Base-by-base conservation (phyloP, 2,329 filamentous ascomycete species). In the Sporothrix pallida region DNA sequence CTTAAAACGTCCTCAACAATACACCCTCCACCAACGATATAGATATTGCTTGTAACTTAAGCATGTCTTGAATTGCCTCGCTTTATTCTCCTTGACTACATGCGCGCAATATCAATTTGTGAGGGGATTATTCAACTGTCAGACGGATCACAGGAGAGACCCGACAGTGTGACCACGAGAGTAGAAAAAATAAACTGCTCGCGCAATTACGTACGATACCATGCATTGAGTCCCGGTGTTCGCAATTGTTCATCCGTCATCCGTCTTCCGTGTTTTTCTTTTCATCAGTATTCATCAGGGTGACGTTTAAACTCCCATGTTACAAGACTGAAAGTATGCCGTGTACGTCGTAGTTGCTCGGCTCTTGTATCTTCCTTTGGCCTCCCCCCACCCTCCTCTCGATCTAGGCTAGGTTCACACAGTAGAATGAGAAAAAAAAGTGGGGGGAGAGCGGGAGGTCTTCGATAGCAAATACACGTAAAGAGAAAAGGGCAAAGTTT, bases 381-480 rank as follows among this genome's bases (percentile, higher is more conserved):
- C 31, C 31, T 23, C 42, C 62, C 62, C 62, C 62, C 62, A 67
- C 62, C 12, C 62, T 63, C 10, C 20, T 12, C n/a, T 20, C 44
- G n/a, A 48, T 20, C 42, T n/a, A 67, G 20, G 60, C 20, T 67
- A 48, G 62, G 42, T 15, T 46, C 31, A 37, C 31, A 37, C 31
- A 37, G 2, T 17, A 3, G 12, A 3, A 52, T 37, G 31, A 42
- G 7, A n/a, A 42, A 17, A 72, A 69, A 60, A 52, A 63, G 71
- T 70, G 73, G 73, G 73, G 31, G 73, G 50, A 42, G 37, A 23
- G 54, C 68, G 63, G 23, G 52, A 23, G 52, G 26, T 44, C 26
- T 23, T 62, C 73, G 73, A 74, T 74, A 74, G 73, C 67, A 50
- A 71, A 60, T 72, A 72, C 62, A 68, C 73, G 62, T 72, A 71